Percentiles rank a stretch among this genome's conserved stretches.
phyloP scores from a whole-genome alignment of 306 rosid genomes.

The Prunus mira region DNA sequence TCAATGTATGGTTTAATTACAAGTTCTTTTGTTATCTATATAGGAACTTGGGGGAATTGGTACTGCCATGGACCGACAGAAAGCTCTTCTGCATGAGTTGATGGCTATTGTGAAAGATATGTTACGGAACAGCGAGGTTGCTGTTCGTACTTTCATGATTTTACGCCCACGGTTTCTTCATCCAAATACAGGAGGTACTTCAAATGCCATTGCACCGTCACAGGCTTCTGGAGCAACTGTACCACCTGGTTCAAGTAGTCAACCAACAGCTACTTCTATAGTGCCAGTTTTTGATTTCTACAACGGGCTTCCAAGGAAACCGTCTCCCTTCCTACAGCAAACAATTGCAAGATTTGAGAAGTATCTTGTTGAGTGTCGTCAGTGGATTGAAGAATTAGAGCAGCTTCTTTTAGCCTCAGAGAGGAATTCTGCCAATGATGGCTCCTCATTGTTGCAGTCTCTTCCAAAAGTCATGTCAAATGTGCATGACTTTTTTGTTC shows the following conservation, averaged over 20 bases:
- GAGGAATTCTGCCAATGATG: constrained; percentile 49
- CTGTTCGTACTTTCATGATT: constrained; percentile 92
- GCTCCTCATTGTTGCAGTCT: constrained; percentile 70
- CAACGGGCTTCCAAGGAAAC: constrained; percentile 89
- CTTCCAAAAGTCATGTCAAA: constrained; percentile 96
- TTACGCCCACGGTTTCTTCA: constrained; percentile 82
- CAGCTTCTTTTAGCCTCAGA: constrained; percentile 75
- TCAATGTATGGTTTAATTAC: constrained; percentile 8
- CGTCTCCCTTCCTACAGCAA: constrained; percentile 85
- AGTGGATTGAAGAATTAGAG: constrained; percentile 95
- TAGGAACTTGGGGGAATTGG: constrained; percentile 97
- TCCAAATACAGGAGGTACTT: constrained; percentile 61
- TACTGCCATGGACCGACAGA: constrained; percentile 84
- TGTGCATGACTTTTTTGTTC: constrained; percentile 92
- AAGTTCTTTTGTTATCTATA: constrained; percentile 21
- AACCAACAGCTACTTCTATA: constrained; percentile 55
- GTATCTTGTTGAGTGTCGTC: constrained; percentile 74
- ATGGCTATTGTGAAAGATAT: constrained; percentile 75
- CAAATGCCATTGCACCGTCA: constrained; percentile 65
- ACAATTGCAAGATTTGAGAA: constrained; percentile 88
- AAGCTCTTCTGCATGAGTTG: constrained; percentile 62
- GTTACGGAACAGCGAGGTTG: constrained; percentile 87
- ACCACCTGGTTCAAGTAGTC: constrained; percentile 49
- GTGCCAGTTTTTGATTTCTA: constrained; percentile 90
- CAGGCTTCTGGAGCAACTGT: constrained; percentile 57